Percentiles rank a stretch among this genome's conserved stretches.
phyloP scores from a whole-genome alignment of 371 early-diverging fungal species.

The Mucor saturninus region DNA sequence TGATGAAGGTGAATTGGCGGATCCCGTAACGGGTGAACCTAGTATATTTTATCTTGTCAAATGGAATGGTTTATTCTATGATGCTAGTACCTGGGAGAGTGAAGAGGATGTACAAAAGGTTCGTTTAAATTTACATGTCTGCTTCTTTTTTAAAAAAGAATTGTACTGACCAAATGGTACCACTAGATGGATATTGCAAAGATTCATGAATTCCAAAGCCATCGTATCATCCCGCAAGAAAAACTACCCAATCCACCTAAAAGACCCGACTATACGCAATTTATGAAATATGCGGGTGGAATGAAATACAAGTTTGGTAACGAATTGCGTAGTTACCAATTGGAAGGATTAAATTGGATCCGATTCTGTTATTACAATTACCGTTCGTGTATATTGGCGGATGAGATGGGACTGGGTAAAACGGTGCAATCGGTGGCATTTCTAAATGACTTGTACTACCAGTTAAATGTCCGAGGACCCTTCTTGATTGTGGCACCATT shows the following conservation, averaged over 20 bases:
- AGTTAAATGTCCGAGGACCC: slow-evolving; percentile 62
- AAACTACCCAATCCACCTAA: slow-evolving; percentile 45
- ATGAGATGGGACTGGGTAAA: slow-evolving; percentile 83
- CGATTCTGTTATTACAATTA: slow-evolving; percentile 69
- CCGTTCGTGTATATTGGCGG: slow-evolving; percentile 78
- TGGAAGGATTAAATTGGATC: slow-evolving; percentile 75
- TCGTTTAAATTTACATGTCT: neutral
- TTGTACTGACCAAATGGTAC: neutral
- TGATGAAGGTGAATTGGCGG: slow-evolving; percentile 77
- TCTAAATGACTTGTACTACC: slow-evolving; percentile 65
- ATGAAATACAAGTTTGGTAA: slow-evolving; percentile 70
- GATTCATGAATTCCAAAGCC: slow-evolving; percentile 58
- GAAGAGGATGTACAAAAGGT: slow-evolving; percentile 64
- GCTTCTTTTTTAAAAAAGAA: neutral
- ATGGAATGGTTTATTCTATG: slow-evolving; percentile 88
- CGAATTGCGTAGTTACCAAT: slow-evolving; percentile 67
- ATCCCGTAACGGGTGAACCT: slow-evolving; percentile 53
- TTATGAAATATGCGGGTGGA: slow-evolving; percentile 54
- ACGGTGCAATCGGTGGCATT: slow-evolving; percentile 81
- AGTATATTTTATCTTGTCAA: slow-evolving; percentile 83
- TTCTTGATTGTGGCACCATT: slow-evolving; percentile 78
- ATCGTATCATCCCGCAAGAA: slow-evolving; percentile 44
- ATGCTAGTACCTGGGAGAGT: slow-evolving; percentile 86
- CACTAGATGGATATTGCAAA: slow-evolving; percentile 57
- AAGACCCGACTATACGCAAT: slow-evolving; percentile 55